A percentile compares a stretch with the other conserved stretches of the same genome.
These are phyloP conservation scores for Myxozyma sirexii DNA, from an alignment of 805 yeast species.

Conservation along the genomic window DNA sequence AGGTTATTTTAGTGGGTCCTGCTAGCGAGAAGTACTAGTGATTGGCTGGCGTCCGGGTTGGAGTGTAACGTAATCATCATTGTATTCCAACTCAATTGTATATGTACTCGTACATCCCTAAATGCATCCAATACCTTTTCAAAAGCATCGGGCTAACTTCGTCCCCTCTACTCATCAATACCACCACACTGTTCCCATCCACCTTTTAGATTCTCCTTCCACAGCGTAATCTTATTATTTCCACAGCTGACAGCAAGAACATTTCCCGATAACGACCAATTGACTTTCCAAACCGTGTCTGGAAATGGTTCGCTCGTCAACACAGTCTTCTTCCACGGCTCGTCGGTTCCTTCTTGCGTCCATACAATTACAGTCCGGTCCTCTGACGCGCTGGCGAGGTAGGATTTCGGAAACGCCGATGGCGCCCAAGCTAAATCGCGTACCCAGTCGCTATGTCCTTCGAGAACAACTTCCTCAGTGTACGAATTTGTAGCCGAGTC, in stretches of 20 bases:
- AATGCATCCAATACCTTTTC: neutral
- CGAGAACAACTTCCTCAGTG: conserved; percentile 71
- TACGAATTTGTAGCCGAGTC: conserved; percentile 55
- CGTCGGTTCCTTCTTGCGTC: conserved; percentile 72
- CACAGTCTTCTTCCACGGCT: conserved; percentile 76
- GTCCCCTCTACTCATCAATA: conserved; percentile 65
- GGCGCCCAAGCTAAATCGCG: conserved; percentile 99
- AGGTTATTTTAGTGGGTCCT: too few relatives aligned
- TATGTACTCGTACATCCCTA: conserved; percentile 1
- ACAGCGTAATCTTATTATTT: conserved; percentile 90
- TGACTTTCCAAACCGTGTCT: conserved; percentile 97
- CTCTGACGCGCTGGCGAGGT: conserved; percentile 95
- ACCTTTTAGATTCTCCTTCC: conserved; percentile 93
- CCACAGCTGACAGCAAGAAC: conserved; percentile 95
- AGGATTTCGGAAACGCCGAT: conserved; percentile 78
- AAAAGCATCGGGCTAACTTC: neutral
- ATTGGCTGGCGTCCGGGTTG: too few relatives aligned
- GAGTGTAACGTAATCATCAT: too few relatives aligned
- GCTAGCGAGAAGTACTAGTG: too few relatives aligned
- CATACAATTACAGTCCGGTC: conserved; percentile 93
- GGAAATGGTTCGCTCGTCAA: conserved; percentile 83
- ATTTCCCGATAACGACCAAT: conserved; percentile 96
- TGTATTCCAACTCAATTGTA: neutral
- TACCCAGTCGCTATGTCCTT: conserved; percentile 97
- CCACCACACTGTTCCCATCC: conserved; percentile 98